Conservation (phyloP, 768 basidiomycete species). For the Pisolithus orientalis region DNA sequence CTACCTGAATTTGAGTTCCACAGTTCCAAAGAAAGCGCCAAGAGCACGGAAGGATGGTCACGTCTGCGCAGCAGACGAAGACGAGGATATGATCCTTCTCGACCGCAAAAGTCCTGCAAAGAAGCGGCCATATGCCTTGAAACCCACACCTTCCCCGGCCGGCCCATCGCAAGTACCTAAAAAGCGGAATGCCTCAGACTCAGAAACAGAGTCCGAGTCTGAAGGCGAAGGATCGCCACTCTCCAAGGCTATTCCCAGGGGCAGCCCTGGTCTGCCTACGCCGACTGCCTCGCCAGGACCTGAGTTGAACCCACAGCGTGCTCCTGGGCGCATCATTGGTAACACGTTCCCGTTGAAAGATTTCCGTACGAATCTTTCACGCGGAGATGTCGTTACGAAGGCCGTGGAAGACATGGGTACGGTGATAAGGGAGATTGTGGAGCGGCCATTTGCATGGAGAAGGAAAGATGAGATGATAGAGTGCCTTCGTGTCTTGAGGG, state of each 20-base stretch:
- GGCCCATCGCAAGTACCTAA: slow-evolving; percentile 7
- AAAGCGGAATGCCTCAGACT: slow-evolving; percentile 26
- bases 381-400: slow-evolving; percentile 78
- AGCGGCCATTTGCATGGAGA: slow-evolving; percentile 63
- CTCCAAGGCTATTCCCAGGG: slow-evolving; percentile 7
- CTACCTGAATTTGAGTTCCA: not conserved
- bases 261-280: slow-evolving; percentile 36
- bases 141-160: slow-evolving; percentile 3
- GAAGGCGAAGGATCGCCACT: slow-evolving; percentile 23
- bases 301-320: slow-evolving; percentile 44
- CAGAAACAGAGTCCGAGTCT: slow-evolving; percentile 44
- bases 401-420: slow-evolving; percentile 74
- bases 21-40: slow-evolving; percentile 60
- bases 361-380: slow-evolving; percentile 62
- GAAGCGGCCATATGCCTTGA: slow-evolving; percentile 9
- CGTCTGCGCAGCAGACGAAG: slow-evolving; percentile 54
- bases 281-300: slow-evolving; percentile 47
- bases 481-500: slow-evolving; percentile 64
- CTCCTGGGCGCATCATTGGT: slow-evolving; percentile 71
- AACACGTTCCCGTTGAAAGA: slow-evolving; percentile 68
- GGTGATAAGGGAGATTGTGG: slow-evolving; percentile 65
- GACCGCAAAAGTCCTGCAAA: slow-evolving; percentile 26
- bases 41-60: slow-evolving; percentile 58
- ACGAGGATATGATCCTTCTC: slow-evolving; percentile 54
- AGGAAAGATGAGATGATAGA: slow-evolving; percentile 66